Conservation (phyloP, 768 basidiomycete species). For the Lactarius quietus region DNA sequence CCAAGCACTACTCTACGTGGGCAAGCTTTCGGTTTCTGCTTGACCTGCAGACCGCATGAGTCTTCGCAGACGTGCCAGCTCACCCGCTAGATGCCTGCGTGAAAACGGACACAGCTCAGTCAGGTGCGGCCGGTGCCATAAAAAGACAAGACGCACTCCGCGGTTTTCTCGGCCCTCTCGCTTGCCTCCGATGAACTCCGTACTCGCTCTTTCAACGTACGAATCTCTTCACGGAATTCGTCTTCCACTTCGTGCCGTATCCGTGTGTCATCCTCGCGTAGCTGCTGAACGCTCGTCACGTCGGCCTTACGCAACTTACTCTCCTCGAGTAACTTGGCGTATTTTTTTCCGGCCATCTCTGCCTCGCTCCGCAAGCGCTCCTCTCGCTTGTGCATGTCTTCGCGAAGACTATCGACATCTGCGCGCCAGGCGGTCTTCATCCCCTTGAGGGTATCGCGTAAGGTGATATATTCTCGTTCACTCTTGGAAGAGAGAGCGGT, state of each 20-base stretch:
- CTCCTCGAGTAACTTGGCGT: conserved; percentile 59
- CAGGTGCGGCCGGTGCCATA: neutral
- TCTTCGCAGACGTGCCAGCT: conserved; percentile 65
- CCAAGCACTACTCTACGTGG: conserved; percentile 8
- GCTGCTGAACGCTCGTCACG: conserved; percentile 45
- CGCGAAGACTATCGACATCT: conserved; percentile 65
- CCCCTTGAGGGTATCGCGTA: conserved; percentile 72
- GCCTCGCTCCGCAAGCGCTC: conserved; percentile 64
- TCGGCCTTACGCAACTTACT: conserved; percentile 49
- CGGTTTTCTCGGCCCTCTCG: conserved; percentile 55
- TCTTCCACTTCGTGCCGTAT: conserved; percentile 56
- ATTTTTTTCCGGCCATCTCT: conserved; percentile 67
- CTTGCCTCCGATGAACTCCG: conserved; percentile 52
- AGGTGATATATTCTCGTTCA: conserved; percentile 76
- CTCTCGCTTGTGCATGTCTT: conserved; percentile 74
- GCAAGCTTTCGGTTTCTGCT: conserved; percentile 10
- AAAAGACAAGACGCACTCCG: conserved; percentile 46
- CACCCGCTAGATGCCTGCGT: conserved; percentile 52
- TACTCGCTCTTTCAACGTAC: conserved; percentile 48
- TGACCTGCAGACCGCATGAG: conserved; percentile 59
- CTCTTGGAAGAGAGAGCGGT: conserved; percentile 74
- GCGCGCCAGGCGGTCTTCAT: conserved; percentile 70
- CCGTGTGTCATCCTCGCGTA: conserved; percentile 48
- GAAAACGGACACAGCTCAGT: conserved; percentile 19
- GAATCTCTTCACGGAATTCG: conserved; percentile 56